Base-by-base conservation (phyloP, 352 stramenopile species). In the Pythium apleroticum region DNA sequence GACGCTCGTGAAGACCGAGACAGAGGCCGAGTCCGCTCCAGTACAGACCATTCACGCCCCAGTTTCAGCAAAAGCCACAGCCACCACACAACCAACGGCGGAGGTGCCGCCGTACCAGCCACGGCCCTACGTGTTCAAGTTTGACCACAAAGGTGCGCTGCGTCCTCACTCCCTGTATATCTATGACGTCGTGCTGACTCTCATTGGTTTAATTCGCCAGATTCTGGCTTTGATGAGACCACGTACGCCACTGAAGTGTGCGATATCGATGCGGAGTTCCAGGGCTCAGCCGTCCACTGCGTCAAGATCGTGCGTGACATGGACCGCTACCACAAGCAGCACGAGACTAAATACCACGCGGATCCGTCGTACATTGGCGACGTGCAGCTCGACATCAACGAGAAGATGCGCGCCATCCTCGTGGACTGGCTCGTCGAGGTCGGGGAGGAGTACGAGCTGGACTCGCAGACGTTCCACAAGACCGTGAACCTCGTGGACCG, bases 361-460 rank as follows among this genome's bases (percentile, higher is more conserved):
- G 61, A 80, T 41, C 66, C 76, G 10, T 74, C 81, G 9, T 93
- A 91, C 68, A 86, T 93, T 22, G 77, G 80, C 54, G 75, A 70
- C 1, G 73, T 87, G n/a, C 98, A 99, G 76, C 75, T 88, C 52
- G 96, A 99, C 72, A 99, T 99, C 71, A 99, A 99, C 73, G 94
- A 98, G 68, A 98, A 98, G 62, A 99, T 99, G 98, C 86, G 97
- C 59, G 97, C 96, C 15, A 99, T 99, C 66, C 86, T 99, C 48
- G 90, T 99, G 27, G 98, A 99, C 78, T 99, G 98, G 98, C 89
- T 99, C 8, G 94, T 99, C 20, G 87, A 96, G 65, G 87, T 96
- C 35, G 77, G 80, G 35, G 82, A 93, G 71, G 84, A 96, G 70
- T 96, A 93, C 63, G 81, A 94, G 54, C 74, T 96, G 10, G 76